Percentiles rank a stretch among this genome's conserved stretches.
These are phyloP conservation scores for Passiflora organensis DNA, from an alignment of 345 rosid genomes.

Conservation along the genomic window DNA sequence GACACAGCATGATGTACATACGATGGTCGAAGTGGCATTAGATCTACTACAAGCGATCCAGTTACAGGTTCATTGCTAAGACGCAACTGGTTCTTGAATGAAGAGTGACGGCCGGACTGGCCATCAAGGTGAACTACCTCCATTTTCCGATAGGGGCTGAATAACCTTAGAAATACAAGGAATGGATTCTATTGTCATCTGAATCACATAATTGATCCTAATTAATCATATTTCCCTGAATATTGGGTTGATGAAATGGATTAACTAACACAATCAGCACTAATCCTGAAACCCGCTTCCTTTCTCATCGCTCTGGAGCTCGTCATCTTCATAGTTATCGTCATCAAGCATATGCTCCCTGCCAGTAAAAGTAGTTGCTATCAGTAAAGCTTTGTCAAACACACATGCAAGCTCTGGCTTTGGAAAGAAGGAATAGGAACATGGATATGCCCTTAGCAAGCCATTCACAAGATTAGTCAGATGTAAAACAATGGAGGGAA, in stretches of 20 bases:
- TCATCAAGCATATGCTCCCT: conserved; percentile 67
- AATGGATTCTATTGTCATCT: too few species aligned
- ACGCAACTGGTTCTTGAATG: neutral
- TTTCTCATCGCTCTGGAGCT: conserved; percentile 13
- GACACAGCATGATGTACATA: too few species aligned
- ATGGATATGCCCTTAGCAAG: too few species aligned
- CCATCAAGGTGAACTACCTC: neutral
- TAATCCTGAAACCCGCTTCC: conserved; percentile 5
- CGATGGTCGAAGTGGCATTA: too few species aligned
- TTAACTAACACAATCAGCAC: neutral
- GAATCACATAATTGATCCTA: conserved; percentile 8
- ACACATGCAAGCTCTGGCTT: too few species aligned
- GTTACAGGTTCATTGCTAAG: conserved; percentile 1
- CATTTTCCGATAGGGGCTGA: neutral
- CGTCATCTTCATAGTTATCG: conserved; percentile 41
- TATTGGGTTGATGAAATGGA: neutral
- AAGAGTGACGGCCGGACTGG: neutral
- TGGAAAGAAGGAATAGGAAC: too few species aligned
- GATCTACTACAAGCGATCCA: neutral
- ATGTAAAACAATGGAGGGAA: neutral
- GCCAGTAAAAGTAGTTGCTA: conserved; percentile 25
- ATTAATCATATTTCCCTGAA: neutral
- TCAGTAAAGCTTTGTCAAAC: too few species aligned
- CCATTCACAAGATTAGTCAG: too few species aligned
- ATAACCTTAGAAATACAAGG: neutral